phyloP scores from a whole-genome alignment of 495 filamentous ascomycete species.

The Elasticomyces elasticus region DNA sequence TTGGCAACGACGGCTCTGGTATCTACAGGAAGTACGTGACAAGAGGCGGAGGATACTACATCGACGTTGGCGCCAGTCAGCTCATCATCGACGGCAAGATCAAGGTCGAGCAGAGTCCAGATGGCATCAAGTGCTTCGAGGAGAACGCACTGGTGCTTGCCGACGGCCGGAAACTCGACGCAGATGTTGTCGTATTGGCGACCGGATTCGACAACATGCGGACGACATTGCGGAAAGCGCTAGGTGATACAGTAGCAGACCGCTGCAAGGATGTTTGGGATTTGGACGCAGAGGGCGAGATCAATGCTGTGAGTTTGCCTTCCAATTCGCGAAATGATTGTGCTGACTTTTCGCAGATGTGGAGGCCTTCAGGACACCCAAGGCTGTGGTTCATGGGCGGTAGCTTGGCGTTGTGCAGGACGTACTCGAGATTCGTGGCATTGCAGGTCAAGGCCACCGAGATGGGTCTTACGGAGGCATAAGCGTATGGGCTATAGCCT shows the following conservation, averaged over 20 bases:
- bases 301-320: slow-evolving; percentile 27
- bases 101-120: slow-evolving; percentile 57
- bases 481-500: no score
- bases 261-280: slow-evolving; percentile 65
- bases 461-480: no score
- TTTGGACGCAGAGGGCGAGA: slow-evolving; percentile 66
- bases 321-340: slow-evolving; percentile 1
- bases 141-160: slow-evolving; percentile 49
- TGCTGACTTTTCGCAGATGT: slow-evolving; percentile 35
- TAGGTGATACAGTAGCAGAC: slow-evolving; percentile 62
- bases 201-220: slow-evolving; percentile 47
- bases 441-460: slow-evolving; percentile 65
- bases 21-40: slow-evolving; percentile 58
- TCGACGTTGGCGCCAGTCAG: slow-evolving; percentile 62
- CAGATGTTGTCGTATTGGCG: slow-evolving; percentile 3
- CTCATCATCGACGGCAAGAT: slow-evolving; percentile 70
- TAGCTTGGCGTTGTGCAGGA: slow-evolving; percentile 64
- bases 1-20: slow-evolving; percentile 54
- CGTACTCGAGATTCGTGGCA: slow-evolving; percentile 60
- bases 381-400: slow-evolving; percentile 82
- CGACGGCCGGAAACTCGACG: background rate
- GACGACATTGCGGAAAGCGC: slow-evolving; percentile 48
- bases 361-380: slow-evolving; percentile 48
- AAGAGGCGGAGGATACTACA: slow-evolving; percentile 29
- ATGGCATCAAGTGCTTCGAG: slow-evolving; percentile 45